These are phyloP conservation scores for Entelexis paramagnoliae DNA, from an alignment of 1,139 yeast species.

Conservation along the genomic window DNA sequence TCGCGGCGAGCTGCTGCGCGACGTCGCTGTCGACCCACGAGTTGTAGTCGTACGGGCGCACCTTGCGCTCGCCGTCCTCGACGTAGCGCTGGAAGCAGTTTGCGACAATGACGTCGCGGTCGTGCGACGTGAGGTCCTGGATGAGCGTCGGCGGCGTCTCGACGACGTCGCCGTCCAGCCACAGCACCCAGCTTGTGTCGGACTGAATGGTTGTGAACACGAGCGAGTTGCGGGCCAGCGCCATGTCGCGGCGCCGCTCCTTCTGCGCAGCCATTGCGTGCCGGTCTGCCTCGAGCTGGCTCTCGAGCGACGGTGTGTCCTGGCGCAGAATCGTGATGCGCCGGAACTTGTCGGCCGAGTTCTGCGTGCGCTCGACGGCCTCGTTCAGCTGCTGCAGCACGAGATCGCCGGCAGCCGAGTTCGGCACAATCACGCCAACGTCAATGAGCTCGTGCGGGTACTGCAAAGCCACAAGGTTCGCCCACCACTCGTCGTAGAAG, in stretches of 20 bases:
- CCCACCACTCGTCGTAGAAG: constrained; percentile 81
- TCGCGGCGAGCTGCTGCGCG: constrained; percentile 62
- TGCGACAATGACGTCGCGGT: constrained; percentile 80
- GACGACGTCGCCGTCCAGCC: constrained; percentile 90
- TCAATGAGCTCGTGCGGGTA: constrained; percentile 82
- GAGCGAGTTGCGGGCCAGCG: constrained; percentile 83
- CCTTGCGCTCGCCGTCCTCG: constrained; percentile 43
- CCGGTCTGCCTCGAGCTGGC: constrained; percentile 59
- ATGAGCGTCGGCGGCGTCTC: constrained; percentile 75
- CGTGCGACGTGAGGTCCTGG: constrained; percentile 79
- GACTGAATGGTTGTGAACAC: constrained; percentile 85
- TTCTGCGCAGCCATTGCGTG: constrained; percentile 72
- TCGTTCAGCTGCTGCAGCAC: constrained; percentile 61
- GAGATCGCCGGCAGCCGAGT: constrained; percentile 65
- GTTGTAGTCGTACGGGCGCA: constrained; percentile 86
- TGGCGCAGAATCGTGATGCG: constrained; percentile 83
- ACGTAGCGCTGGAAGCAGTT: constrained; percentile 79
- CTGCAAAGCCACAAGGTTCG: constrained; percentile 55
- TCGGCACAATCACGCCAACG: constrained; percentile 83
- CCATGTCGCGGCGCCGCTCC: constrained; percentile 82
- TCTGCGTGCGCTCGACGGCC: constrained; percentile 60
- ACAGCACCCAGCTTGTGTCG: constrained; percentile 83
- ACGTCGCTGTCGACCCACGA: constrained; percentile 93
- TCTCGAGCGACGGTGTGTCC: constrained; percentile 62
- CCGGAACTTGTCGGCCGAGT: constrained; percentile 27